phyloP scores from a whole-genome alignment of 2,329 filamentous ascomycete genomes.

The Aspergillus cejpii region DNA sequence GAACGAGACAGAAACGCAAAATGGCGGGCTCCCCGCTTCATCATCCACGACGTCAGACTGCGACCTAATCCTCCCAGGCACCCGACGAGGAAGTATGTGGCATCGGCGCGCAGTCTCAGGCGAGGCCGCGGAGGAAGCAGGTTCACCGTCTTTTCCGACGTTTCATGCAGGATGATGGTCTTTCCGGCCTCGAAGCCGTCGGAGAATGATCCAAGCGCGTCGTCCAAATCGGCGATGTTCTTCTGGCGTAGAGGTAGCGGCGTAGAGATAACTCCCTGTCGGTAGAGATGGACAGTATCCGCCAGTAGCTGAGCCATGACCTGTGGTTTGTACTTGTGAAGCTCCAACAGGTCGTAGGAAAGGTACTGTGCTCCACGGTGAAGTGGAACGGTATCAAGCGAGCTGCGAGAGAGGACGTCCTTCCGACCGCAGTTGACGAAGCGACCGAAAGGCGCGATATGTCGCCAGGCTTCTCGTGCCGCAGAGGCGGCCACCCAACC shows the following conservation, averaged over 20 bases:
- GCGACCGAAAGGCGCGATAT: not conserved
- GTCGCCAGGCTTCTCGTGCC: not conserved
- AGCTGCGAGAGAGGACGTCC: not conserved
- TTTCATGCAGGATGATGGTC: not conserved
- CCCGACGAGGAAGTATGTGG: slow-evolving; percentile 50
- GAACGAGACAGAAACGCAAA: slow-evolving; percentile 47
- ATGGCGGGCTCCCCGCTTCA: slow-evolving; percentile 5
- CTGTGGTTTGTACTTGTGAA: not conserved
- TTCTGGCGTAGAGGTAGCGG: not conserved
- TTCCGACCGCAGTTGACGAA: not conserved
- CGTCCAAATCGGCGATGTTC: not conserved
- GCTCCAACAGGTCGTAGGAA: not conserved
- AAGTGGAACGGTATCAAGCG: not conserved
- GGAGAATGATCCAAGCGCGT: not conserved
- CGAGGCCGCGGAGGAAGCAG: not conserved
- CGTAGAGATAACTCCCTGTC: not conserved
- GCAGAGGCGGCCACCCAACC: not conserved
- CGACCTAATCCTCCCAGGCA: slow-evolving; percentile 52
- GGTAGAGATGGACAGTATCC: not conserved
- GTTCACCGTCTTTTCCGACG: not conserved
- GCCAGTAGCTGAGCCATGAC: not conserved
- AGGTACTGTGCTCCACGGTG: not conserved
- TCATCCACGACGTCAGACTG: slow-evolving; percentile 27
- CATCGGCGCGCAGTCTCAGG: slow-evolving; percentile 16
- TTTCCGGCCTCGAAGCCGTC: not conserved